Conservation (phyloP, 2,329 filamentous ascomycete species). For the Fusarium floridanum region DNA sequence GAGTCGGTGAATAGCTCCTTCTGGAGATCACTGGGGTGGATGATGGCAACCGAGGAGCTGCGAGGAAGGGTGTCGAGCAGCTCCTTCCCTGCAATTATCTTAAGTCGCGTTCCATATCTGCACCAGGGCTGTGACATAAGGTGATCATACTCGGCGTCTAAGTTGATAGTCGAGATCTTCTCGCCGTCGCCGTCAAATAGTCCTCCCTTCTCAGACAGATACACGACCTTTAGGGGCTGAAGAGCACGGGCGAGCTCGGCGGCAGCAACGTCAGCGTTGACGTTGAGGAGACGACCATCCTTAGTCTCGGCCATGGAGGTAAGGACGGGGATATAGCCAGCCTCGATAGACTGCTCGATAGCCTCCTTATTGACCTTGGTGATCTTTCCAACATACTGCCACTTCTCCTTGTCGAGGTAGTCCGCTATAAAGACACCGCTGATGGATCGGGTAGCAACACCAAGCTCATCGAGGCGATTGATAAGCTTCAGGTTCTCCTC, state of each 20-base stretch:
- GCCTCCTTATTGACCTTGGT: conserved; percentile 90
- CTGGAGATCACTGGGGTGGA: conserved; percentile 94
- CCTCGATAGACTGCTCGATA: conserved; percentile 91
- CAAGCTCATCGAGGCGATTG: conserved; percentile 89
- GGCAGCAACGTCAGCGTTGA: conserved; percentile 97
- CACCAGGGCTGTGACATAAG: conserved; percentile 97
- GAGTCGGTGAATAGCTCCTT: conserved; percentile 98
- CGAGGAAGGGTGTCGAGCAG: conserved; percentile 88
- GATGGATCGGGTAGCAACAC: conserved; percentile 89
- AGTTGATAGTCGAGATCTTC: conserved; percentile 97
- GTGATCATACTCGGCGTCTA: conserved; percentile 95
- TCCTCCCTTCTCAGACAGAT: conserved; percentile 97
- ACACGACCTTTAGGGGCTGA: conserved; percentile 96
- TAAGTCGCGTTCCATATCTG: conserved; percentile 91
- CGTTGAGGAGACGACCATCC: conserved; percentile 93
- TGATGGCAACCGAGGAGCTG: conserved; percentile 96
- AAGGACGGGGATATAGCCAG: conserved; percentile 91
- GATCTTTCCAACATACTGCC: conserved; percentile 95
- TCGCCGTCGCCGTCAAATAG: conserved; percentile 92
- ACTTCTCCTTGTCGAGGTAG: conserved; percentile 96
- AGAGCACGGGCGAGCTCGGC: conserved; percentile 90
- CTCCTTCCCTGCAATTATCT: conserved; percentile 75
- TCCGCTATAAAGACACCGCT: conserved; percentile 93
- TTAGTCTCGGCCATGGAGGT: conserved; percentile 96
- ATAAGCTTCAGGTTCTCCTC: conserved; percentile 86